Percentiles rank a stretch among this genome's conserved stretches.
Conservation (phyloP, 1,284 basidiomycete genomes). For the Melampsora americana region DNA sequence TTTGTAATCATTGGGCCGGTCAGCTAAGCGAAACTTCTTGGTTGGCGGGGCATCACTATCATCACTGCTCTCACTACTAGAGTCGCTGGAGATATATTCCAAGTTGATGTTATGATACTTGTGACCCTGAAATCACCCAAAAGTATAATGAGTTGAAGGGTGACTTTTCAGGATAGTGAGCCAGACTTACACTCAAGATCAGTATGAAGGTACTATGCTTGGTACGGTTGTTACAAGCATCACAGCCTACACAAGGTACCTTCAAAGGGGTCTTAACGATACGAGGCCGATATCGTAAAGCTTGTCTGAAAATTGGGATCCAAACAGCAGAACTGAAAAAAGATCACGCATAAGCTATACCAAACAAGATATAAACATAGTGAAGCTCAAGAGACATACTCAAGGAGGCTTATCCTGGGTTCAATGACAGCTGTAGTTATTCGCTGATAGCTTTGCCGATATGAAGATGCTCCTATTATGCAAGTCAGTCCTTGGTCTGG, state of each 20-base stretch:
- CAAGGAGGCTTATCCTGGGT: no score
- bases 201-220: constrained; percentile 24
- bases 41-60: not conserved
- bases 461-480: constrained; percentile 21
- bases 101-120: not conserved
- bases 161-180: not conserved
- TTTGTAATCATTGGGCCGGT: not conserved
- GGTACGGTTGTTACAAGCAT: constrained; percentile 27
- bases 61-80: not conserved
- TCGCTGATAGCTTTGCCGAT: not conserved
- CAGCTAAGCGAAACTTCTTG: not conserved
- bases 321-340: constrained; percentile 21
- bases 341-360: not conserved
- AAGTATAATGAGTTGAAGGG: not conserved
- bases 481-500: constrained; percentile 1
- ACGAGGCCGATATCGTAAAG: constrained; percentile 11
- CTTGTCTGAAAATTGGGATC: constrained; percentile 23
- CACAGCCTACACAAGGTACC: constrained; percentile 9
- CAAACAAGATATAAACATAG: not conserved
- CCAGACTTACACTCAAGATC: constrained; percentile 7
- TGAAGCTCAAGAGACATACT: not conserved
- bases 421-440: not conserved
- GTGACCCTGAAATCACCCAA: not conserved
- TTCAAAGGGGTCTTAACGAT: not conserved
- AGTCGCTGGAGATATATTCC: not conserved